Conservation (phyloP, 1,284 basidiomycete species). For the Tranzscheliella williamsii region DNA sequence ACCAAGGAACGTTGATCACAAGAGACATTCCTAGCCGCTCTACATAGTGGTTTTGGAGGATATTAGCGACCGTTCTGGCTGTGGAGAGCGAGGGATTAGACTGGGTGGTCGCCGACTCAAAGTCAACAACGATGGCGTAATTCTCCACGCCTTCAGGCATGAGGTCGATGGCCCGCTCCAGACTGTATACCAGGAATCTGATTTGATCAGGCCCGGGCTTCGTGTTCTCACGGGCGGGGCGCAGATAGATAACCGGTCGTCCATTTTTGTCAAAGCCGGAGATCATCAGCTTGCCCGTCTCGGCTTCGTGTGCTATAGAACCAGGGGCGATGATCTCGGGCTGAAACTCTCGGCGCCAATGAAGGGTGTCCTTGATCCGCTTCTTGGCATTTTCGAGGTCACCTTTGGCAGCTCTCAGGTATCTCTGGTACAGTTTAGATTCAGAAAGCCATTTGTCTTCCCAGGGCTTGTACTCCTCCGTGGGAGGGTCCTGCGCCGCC, state of each 20-base stretch:
- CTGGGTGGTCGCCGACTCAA: slow-evolving; percentile 35
- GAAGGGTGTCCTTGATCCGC: slow-evolving; percentile 48
- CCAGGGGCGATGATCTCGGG: slow-evolving; percentile 56
- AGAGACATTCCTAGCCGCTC: slow-evolving; percentile 84
- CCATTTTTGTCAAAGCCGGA: slow-evolving; percentile 54
- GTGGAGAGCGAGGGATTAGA: slow-evolving; percentile 46
- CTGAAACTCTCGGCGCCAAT: slow-evolving; percentile 53
- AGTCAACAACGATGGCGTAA: slow-evolving; percentile 53
- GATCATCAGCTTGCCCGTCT: slow-evolving; percentile 56
- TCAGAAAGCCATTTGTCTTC: slow-evolving; percentile 46
- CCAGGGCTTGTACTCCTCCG: slow-evolving; percentile 37
- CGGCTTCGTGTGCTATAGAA: slow-evolving; percentile 45
- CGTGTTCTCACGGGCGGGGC: slow-evolving; percentile 57
- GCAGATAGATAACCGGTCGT: slow-evolving; percentile 54
- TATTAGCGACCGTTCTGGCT: slow-evolving; percentile 63
- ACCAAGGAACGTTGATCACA: slow-evolving; percentile 76
- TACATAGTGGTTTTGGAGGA: slow-evolving; percentile 87
- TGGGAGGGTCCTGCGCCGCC: slow-evolving; percentile 6
- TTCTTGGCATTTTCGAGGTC: slow-evolving; percentile 54
- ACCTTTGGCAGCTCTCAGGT: slow-evolving; percentile 51
- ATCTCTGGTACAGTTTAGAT: slow-evolving; percentile 41
- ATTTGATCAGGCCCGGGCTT: slow-evolving; percentile 47
- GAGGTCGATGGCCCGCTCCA: slow-evolving; percentile 56
- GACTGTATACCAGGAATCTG: slow-evolving; percentile 52
- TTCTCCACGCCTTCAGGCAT: slow-evolving; percentile 50